Evolutionary conservation across 129 eudicot genomes (phyloP).

Genomic region (Scalesia atractyloides): DNA sequence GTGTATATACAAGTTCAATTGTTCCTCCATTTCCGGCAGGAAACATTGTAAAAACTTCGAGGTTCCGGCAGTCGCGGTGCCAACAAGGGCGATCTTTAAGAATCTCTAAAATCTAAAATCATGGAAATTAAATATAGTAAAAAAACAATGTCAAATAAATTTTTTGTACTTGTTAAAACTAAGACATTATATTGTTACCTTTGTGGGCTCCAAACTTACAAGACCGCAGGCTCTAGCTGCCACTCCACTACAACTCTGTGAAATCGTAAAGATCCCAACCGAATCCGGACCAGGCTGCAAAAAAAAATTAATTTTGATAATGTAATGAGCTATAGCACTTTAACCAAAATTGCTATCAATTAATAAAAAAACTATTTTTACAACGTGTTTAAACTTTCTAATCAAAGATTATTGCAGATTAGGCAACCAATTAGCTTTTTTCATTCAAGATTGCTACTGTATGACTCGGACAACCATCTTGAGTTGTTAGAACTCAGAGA

Average conservation of each 20-base stretch:
- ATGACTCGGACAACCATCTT: neutral
- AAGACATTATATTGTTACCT: slow-evolving; percentile 40
- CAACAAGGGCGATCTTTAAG: slow-evolving; percentile 80
- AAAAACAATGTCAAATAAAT: neutral
- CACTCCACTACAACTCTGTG: slow-evolving; percentile 92
- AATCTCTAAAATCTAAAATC: slow-evolving; percentile 68
- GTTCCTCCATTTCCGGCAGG: slow-evolving; percentile 14
- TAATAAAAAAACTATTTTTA: neutral
- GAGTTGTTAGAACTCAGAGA: no score
- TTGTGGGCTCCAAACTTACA: slow-evolving; percentile 89
- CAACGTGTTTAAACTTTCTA: neutral
- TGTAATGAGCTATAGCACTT: neutral
- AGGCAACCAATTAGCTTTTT: neutral
- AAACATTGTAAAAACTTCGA: slow-evolving; percentile 26
- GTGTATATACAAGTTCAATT: slow-evolving; percentile 10
- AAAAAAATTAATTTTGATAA: neutral
- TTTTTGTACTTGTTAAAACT: neutral
- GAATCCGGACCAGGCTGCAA: slow-evolving; percentile 99
- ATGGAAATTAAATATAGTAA: neutral
- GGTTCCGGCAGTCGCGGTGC: slow-evolving; percentile 8
- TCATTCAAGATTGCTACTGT: neutral
- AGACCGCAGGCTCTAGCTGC: slow-evolving; percentile 99
- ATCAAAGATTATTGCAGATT: neutral
- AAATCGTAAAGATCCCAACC: slow-evolving; percentile 95
- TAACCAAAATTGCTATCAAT: neutral